These are phyloP conservation scores for Talaromyces sp. DNA, from an alignment of 2,329 filamentous ascomycete genomes.

Conservation along the genomic window DNA sequence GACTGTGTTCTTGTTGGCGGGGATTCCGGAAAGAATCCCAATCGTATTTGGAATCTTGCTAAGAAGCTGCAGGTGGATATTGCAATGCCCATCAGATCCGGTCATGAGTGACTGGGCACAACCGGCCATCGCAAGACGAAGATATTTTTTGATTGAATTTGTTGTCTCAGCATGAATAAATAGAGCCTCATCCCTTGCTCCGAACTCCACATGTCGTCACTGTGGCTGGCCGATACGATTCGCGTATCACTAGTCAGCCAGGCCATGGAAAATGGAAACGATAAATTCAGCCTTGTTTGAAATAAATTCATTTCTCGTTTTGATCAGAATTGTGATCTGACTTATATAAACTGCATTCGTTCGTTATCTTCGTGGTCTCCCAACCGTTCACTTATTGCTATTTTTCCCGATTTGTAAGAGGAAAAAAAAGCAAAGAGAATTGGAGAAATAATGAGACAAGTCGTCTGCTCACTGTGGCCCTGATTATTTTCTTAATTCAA, in stretches of 20 bases:
- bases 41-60: conserved; percentile 64
- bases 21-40: conserved; percentile 77
- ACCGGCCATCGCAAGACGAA: not conserved
- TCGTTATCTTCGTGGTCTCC: not conserved
- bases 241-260: not conserved
- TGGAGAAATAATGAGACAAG: not conserved
- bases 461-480: not conserved
- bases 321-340: not conserved
- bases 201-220: conserved; percentile 5
- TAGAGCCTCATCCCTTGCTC: conserved; percentile 6
- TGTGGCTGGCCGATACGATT: conserved; percentile 5
- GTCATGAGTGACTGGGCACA: conserved; percentile 23
- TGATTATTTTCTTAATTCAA: not conserved
- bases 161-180: not conserved
- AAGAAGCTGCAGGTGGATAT: conserved; percentile 30
- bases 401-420: not conserved
- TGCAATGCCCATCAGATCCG: conserved; percentile 30
- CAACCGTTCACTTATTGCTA: too few relatives aligned
- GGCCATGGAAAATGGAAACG: not conserved
- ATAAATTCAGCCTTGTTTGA: not conserved
- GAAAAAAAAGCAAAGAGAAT: not conserved
- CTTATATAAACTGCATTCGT: not conserved
- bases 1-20: conserved; percentile 75
- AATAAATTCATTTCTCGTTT: not conserved
- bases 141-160: not conserved